Percentiles rank a stretch among this genome's conserved stretches.
Conservation (phyloP, 495 filamentous ascomycete genomes). For the Choiromyces venosus region DNA sequence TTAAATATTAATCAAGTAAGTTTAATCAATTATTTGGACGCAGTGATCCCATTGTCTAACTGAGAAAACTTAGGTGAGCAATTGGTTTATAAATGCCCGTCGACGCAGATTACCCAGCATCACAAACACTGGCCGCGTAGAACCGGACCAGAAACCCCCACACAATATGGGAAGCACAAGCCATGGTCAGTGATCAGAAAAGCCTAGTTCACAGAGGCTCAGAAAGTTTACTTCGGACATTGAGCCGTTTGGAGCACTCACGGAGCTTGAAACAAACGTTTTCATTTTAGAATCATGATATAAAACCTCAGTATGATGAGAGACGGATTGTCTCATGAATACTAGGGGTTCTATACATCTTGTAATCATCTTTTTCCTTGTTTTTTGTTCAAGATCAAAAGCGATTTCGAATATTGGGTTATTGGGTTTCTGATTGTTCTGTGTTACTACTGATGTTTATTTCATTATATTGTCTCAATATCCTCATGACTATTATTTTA, state of each 20-base stretch:
- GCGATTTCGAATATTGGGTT: neutral
- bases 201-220: neutral
- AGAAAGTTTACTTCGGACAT: neutral
- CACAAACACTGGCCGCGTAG: slow-evolving; percentile 29
- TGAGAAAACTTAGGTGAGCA: slow-evolving; percentile 66
- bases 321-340: neutral
- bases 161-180: slow-evolving; percentile 25
- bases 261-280: neutral
- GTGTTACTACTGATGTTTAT: neutral
- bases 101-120: slow-evolving; percentile 63
- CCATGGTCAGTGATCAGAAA: slow-evolving; percentile 8
- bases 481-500: slow-evolving; percentile 29
- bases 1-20: slow-evolving; percentile 71
- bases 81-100: slow-evolving; percentile 94
- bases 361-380: neutral
- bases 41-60: slow-evolving; percentile 22
- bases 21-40: slow-evolving; percentile 14
- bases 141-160: slow-evolving; percentile 25
- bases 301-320: neutral
- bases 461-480: slow-evolving; percentile 24
- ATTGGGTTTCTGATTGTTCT: neutral
- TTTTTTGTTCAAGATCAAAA: neutral
- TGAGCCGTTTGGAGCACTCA: neutral
- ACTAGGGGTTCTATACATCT: neutral
- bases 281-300: neutral